Percentiles rank a stretch among this genome's conserved stretches.
Evolutionary conservation across 2,329 filamentous ascomycete genomes (phyloP).

Genomic region (Aspergillus sojae): DNA sequence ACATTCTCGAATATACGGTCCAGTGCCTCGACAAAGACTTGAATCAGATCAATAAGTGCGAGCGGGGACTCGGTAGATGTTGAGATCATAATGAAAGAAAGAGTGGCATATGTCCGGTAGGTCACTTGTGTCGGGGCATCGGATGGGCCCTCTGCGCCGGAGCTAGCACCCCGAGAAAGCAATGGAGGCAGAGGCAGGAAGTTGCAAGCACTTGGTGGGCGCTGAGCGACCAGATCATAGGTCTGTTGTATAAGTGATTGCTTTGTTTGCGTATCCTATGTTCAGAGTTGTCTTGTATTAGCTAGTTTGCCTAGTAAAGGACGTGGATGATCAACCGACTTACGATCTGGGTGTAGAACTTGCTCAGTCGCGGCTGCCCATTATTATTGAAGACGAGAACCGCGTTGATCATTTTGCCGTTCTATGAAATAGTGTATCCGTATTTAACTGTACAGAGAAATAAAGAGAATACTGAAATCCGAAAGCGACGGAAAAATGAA

Average conservation of each 20-base stretch:
- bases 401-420: constrained; percentile 84
- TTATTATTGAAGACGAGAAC: constrained; percentile 99
- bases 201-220: constrained; percentile 90
- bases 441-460: background rate
- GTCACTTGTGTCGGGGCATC: constrained; percentile 94
- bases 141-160: constrained; percentile 63
- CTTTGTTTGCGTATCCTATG: constrained; percentile 92
- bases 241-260: constrained; percentile 97
- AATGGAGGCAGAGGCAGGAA: constrained; percentile 81
- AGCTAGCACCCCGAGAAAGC: constrained; percentile 56
- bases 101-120: constrained; percentile 95
- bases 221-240: constrained; percentile 91
- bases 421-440: background rate
- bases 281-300: background rate
- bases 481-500: background rate
- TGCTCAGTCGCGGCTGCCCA: constrained; percentile 92
- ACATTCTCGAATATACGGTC: constrained; percentile 98
- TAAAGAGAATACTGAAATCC: background rate
- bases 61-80: constrained; percentile 95
- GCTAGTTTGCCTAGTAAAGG: background rate
- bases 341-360: constrained; percentile 98
- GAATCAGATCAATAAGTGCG: constrained; percentile 92
- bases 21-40: constrained; percentile 95
- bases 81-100: constrained; percentile 98
- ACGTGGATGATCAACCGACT: constrained; percentile 19